Percentiles rank a stretch among this genome's conserved stretches.
Conservation (phyloP, 352 stramenopile species). For the Globisporangium uncinulatum region DNA sequence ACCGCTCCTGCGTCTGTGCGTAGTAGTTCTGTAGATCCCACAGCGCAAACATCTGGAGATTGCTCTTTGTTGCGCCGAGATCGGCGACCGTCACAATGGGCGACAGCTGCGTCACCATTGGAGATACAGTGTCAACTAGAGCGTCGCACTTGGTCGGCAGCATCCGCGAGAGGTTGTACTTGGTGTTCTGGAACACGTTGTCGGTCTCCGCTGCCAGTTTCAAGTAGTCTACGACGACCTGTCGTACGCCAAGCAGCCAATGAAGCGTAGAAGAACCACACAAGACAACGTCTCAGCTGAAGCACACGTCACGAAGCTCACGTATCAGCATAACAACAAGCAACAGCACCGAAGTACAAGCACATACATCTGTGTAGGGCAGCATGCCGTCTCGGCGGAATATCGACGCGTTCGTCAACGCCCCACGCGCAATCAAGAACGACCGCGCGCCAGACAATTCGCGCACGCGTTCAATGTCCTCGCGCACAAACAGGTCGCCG, state of each 20-base stretch:
- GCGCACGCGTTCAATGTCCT: conserved; percentile 60
- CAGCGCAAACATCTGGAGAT: conserved; percentile 68
- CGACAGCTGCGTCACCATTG: no score
- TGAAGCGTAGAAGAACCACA: neutral
- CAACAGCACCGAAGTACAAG: no score
- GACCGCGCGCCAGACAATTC: conserved; percentile 58
- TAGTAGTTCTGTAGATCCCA: conserved; percentile 60
- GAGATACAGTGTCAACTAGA: no score
- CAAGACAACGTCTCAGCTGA: no score
- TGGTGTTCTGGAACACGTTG: conserved; percentile 89
- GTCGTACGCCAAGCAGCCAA: neutral
- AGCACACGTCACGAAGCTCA: no score
- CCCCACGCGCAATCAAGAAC: conserved; percentile 81
- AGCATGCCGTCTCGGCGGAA: conserved; percentile 68
- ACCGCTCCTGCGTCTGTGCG: conserved; percentile 46
- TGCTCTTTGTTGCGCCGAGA: conserved; percentile 54
- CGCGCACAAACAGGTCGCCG: conserved; percentile 80
- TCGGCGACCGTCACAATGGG: conserved; percentile 61
- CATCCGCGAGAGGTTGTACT: conserved; percentile 88
- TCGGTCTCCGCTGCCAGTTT: conserved; percentile 68
- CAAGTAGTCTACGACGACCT: conserved; percentile 67
- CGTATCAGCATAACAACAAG: no score
- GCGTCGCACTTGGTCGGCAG: conserved; percentile 55
- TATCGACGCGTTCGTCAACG: conserved; percentile 78
- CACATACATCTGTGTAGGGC: conserved; percentile 40